Evolutionary conservation across 768 basidiomycete species (phyloP).

Genomic region (Kwoniella botswanensis): DNA sequence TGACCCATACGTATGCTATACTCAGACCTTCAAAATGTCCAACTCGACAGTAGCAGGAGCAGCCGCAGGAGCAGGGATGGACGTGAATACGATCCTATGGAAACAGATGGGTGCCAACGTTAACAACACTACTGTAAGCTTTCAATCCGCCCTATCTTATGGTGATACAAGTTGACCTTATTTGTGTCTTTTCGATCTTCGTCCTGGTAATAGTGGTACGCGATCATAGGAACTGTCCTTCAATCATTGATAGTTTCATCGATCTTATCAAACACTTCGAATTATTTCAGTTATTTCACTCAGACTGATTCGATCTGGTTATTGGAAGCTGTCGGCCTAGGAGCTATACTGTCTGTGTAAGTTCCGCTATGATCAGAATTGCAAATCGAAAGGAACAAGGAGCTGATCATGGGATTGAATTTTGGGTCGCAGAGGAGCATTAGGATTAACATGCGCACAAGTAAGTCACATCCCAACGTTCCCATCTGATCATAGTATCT

Average conservation of each 20-base stretch:
- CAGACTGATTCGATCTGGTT: constrained; percentile 17
- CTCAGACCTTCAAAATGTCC: background rate
- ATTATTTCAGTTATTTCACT: constrained; percentile 15
- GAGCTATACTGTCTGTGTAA: constrained; percentile 7
- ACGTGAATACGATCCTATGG: constrained; percentile 11
- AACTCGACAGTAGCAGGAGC: constrained; percentile 1
- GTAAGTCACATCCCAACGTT: constrained; percentile 1
- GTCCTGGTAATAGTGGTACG: constrained; percentile 5
- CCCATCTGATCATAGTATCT: background rate
- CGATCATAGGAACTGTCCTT: constrained; percentile 9
- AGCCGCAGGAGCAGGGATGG: background rate
- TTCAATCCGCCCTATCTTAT: too few species aligned
- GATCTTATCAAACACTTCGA: constrained; percentile 7
- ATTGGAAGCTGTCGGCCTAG: background rate
- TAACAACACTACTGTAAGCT: constrained; percentile 2
- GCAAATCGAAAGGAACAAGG: background rate
- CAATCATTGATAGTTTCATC: constrained; percentile 15
- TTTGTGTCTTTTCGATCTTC: too few species aligned
- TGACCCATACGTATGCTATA: too few species aligned
- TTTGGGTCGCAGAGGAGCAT: background rate
- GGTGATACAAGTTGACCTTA: too few species aligned
- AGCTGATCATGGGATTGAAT: background rate
- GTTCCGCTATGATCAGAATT: background rate
- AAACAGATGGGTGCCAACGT: constrained; percentile 2
- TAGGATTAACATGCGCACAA: constrained; percentile 11